Base-by-base conservation (phyloP, 345 rosid genomes). In the Iberis pinnata region DNA sequence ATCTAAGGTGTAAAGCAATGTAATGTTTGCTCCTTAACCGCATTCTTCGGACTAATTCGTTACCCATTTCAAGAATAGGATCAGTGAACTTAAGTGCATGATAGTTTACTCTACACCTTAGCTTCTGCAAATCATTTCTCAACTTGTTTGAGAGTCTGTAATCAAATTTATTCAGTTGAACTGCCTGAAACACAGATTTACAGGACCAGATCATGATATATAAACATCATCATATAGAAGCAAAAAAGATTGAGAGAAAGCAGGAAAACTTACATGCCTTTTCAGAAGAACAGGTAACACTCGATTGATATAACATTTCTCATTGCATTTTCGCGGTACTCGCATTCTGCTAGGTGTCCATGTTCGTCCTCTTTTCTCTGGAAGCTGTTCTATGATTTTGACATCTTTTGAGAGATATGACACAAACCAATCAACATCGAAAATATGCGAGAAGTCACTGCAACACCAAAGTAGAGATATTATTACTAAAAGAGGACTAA, bases 91-190 rank as follows among this genome's bases (percentile, higher is more conserved):
- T 83, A 36, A 93, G 77, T 44, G 95, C 94, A 45, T 88, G 87
- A 56, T 83, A 88, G 58, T 93, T 93, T 37, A 86, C 99, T 78
- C 95, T 79, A 64, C 99, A 93, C 69, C 99, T 82, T 74, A 93
- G 63, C 69, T 88, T 88, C 68, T 93, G 99, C 65, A 93, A 53
- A 42, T 88, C 89, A 14, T 82, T 70, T 63, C 75, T 78, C 80
- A 93, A 67, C 71, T 68, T 93, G 75, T 93, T 93, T 52, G 97
- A 76, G 2, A 93, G 90, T 62, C 99, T 83, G 62, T 88, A 93
- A 72, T 93, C 99, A 65, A 86, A 93, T 73, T 88, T 93, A 45
- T 69, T 68, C 25, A 93, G 74, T 59, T 88, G 94, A 77, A 93
- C 80, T 24, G 83, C 97, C 86, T 93, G 88, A 56, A 42, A 55